phyloP scores from a whole-genome alignment of 2,329 filamentous ascomycete species.

The Ceratocystis albifundus region DNA sequence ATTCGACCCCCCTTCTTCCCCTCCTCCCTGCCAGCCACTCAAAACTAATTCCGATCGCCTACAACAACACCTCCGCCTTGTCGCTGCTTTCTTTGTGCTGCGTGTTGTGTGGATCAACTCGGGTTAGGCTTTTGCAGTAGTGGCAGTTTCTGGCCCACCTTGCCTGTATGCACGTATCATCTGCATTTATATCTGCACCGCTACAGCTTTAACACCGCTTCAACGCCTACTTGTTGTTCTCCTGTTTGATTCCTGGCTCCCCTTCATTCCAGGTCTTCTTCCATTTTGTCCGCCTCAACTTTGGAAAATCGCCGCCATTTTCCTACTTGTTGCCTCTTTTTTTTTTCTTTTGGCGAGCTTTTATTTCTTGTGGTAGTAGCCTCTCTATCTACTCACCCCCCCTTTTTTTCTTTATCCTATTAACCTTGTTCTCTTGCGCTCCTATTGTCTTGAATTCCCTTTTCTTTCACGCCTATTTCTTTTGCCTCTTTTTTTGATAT shows the following conservation, averaged over 20 bases:
- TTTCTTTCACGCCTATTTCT: conserved; percentile 1
- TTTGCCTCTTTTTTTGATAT: not conserved
- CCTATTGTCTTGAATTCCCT: not conserved
- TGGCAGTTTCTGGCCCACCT: not conserved
- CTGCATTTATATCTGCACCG: conserved; percentile 10
- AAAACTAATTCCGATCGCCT: not conserved
- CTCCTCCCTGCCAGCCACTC: conserved; percentile 13
- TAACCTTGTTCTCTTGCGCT: not conserved
- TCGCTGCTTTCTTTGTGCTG: not conserved
- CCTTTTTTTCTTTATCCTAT: not conserved
- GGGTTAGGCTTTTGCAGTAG: not conserved
- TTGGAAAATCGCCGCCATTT: conserved; percentile 8
- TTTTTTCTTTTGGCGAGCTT: not conserved
- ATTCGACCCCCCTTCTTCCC: conserved; percentile 1
- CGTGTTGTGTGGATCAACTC: conserved; percentile 7
- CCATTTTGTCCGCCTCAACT: not conserved
- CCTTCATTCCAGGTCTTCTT: conserved; percentile 4
- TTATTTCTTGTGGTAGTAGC: not conserved
- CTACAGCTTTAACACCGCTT: conserved; percentile 12
- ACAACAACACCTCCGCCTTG: not conserved
- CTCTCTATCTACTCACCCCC: not conserved
- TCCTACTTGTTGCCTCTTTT: conserved; percentile 4
- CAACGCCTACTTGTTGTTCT: not conserved
- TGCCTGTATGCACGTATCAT: not conserved
- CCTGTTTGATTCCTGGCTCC: conserved; percentile 6